These are phyloP conservation scores for Sclerotinia sclerotiorum DNA, from an alignment of 2,329 filamentous ascomycete species.

Conservation along the genomic window DNA sequence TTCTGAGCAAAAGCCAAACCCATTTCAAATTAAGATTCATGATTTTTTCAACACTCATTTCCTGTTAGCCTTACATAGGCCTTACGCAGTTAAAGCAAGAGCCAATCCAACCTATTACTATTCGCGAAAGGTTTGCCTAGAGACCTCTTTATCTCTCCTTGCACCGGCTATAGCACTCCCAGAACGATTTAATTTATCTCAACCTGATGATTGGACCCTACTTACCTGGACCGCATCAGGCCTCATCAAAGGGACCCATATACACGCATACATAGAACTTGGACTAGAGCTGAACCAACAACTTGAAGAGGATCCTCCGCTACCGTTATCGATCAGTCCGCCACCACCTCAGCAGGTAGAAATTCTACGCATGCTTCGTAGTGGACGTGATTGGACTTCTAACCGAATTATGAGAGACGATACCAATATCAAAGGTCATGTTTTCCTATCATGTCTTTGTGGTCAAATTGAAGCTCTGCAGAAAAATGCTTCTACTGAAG, in stretches of 20 bases:
- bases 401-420: conserved; percentile 43
- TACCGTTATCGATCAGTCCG: not conserved
- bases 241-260: not conserved
- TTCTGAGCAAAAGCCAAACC: conserved; percentile 9
- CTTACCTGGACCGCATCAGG: not conserved
- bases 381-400: conserved; percentile 10
- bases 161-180: conserved; percentile 14
- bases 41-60: conserved; percentile 55
- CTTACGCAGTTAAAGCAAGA: conserved; percentile 47
- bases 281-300: conserved; percentile 27
- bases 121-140: conserved; percentile 50
- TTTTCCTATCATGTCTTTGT: conserved; percentile 45
- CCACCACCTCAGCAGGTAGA: conserved; percentile 5
- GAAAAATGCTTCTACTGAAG: conserved; percentile 23
- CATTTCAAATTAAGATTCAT: conserved; percentile 46
- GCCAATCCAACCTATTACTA: conserved; percentile 50
- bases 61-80: conserved; percentile 54
- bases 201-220: conserved; percentile 15
- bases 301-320: conserved; percentile 27
- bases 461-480: conserved; percentile 43
- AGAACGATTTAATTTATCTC: not conserved
- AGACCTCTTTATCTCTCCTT: conserved; percentile 41
- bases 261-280: conserved; percentile 16
- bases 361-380: conserved; percentile 1
- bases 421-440: conserved; percentile 47